These are phyloP conservation scores for Theileria parva DNA, from an alignment of 169 alveolate species.

Conservation along the genomic window DNA sequence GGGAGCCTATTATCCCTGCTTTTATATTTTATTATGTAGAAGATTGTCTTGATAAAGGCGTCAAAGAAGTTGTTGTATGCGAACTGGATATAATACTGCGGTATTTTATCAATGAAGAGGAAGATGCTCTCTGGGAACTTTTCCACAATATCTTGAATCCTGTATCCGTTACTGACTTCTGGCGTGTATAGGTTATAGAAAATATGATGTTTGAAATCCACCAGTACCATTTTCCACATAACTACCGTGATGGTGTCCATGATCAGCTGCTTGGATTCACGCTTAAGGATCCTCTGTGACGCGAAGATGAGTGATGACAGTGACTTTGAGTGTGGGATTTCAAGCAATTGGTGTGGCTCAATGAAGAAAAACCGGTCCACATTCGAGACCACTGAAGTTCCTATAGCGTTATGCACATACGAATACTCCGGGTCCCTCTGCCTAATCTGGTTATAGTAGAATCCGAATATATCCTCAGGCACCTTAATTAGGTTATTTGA, in stretches of 20 bases:
- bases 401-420: constrained; percentile 3
- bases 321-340: constrained; percentile 25
- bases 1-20: background rate
- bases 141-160: background rate
- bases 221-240: constrained; percentile 11
- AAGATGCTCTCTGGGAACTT: constrained; percentile 20
- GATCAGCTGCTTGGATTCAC: constrained; percentile 19
- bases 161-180: background rate
- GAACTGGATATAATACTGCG: constrained; percentile 12
- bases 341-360: constrained; percentile 15
- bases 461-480: constrained; percentile 20
- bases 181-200: constrained; percentile 14
- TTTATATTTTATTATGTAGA: constrained; percentile 5
- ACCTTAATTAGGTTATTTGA: constrained; percentile 8
- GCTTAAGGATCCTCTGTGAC: constrained; percentile 21
- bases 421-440: constrained; percentile 15
- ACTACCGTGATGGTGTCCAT: constrained; percentile 11
- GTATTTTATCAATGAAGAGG: constrained; percentile 3
- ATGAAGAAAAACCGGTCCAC: constrained; percentile 6
- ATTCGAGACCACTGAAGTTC: constrained; percentile 11
- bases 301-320: constrained; percentile 6
- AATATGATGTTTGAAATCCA: constrained; percentile 11
- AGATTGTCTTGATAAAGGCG: background rate
- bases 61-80: constrained; percentile 14
- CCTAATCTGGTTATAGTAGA: constrained; percentile 20